These are phyloP conservation scores for Abortiporus biennis DNA, from an alignment of 1,284 basidiomycete genomes.

Conservation along the genomic window DNA sequence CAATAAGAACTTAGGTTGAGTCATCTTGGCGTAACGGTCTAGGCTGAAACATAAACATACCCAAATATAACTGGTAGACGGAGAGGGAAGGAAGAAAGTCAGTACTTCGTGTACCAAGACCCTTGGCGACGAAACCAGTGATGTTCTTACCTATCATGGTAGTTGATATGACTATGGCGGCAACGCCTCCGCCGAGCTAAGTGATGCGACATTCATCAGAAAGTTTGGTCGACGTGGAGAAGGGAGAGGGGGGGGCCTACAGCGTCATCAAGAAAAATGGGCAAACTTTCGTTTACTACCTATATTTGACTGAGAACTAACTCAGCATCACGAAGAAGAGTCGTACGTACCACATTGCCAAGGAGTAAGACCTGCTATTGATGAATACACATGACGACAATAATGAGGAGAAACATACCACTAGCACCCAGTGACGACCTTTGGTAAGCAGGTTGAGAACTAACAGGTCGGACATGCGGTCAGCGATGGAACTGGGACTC, in stretches of 20 bases:
- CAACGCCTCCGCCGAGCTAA: conserved; percentile 78
- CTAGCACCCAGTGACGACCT: conserved; percentile 93
- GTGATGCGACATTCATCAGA: not conserved
- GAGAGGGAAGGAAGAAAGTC: not conserved
- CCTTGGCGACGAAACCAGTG: too few species aligned
- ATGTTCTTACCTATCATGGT: conserved; percentile 64
- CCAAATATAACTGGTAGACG: conserved; percentile 65
- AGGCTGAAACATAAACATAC: conserved; percentile 35
- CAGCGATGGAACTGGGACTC: not conserved
- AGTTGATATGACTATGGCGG: conserved; percentile 81
- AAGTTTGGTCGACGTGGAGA: conserved; percentile 12
- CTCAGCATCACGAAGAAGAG: not conserved
- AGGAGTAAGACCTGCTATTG: conserved; percentile 65
- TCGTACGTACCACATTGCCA: conserved; percentile 71
- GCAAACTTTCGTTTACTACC: conserved; percentile 90
- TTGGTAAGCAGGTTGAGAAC: conserved; percentile 74
- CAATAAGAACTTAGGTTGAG: not conserved
- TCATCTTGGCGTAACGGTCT: not conserved
- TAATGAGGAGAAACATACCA: conserved; percentile 44
- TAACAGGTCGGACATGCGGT: conserved; percentile 18
- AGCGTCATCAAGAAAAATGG: conserved; percentile 90
- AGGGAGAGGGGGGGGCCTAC: conserved; percentile 34
- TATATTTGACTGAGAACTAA: conserved; percentile 23
- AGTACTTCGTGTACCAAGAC: too few species aligned
- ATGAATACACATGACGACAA: conserved; percentile 3